Base-by-base conservation (phyloP, 164 flowering plant species). In the Liriodendron chinense region DNA sequence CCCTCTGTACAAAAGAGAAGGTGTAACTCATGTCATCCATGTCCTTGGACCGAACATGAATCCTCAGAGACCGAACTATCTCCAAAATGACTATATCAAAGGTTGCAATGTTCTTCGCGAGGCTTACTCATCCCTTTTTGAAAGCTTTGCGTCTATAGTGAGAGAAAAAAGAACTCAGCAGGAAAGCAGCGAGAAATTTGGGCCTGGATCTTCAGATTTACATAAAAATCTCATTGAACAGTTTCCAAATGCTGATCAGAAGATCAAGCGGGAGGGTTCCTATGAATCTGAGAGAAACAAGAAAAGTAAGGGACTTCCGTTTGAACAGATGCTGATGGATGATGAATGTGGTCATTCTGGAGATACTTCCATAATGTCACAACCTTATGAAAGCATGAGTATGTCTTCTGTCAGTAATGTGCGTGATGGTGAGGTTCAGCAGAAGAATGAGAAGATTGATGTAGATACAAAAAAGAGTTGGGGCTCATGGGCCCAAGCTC, bases 11-110 rank as follows among this genome's bases (percentile, higher is more conserved):
- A 75, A 50, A 68, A 84, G 83, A 75, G 96, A 95, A 86, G 96
- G 99, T 28, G 88, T 96, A n/a, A 86, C 95, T 24, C 98, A 96
- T 87, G 99, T 96, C 69, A 91, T 96, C 69, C 99, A 96, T 83
- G 96, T 94, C 76, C 91, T 96, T 79, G 99, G 99, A 71, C 99
- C 99, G 61, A 96, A 96, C 76, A 96, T 96, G 99, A 96, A 96
- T 78, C 96, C 96, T 7, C 78, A 84, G 20, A 87, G 99, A 78
- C 98, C 99, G 57, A 87, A 92, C 80, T 89, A 73, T 81, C 94
- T 96, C 16, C 74, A 84, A 25, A 84, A 85, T 85, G 92, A 96
- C 83, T 96, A 96, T 73, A 70, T 4, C 47, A 83, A 88, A 78
- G 99, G 98, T 28, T 85, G 95, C 80, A 76, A 84, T 69, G 76